phyloP scores from a whole-genome alignment of 495 filamentous ascomycete species.

The Tuber brumale region DNA sequence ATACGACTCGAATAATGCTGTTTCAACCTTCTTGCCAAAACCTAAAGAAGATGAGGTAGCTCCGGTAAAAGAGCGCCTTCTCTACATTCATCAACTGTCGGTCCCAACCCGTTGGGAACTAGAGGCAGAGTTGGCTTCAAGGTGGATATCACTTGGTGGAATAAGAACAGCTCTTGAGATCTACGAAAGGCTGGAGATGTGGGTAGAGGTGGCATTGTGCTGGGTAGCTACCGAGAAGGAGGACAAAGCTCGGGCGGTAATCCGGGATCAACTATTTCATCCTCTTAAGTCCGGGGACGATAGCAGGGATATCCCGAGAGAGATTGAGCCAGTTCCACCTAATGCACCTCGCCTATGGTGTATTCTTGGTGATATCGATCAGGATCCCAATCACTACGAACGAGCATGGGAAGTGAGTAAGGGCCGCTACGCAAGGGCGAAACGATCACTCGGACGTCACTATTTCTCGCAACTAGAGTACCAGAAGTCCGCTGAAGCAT shows the following conservation, averaged over 20 bases:
- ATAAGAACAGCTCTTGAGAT: conserved; percentile 88
- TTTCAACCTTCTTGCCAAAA: conserved; percentile 74
- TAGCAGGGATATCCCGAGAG: conserved; percentile 3
- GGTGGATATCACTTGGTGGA: conserved; percentile 81
- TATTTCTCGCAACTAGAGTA: conserved; percentile 60
- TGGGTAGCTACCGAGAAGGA: conserved; percentile 74
- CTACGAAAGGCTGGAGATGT: conserved; percentile 88
- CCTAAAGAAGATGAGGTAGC: conserved; percentile 71
- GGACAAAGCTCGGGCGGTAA: conserved; percentile 67
- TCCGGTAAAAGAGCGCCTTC: conserved; percentile 63
- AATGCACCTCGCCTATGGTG: conserved; percentile 87
- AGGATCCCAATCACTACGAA: conserved; percentile 65
- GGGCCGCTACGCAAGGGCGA: conserved; percentile 73
- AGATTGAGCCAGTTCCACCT: conserved; percentile 62
- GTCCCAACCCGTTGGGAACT: conserved; percentile 88
- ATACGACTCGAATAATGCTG: conserved; percentile 21
- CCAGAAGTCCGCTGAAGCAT: conserved; percentile 67
- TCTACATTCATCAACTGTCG: conserved; percentile 72
- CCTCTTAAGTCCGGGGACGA: conserved; percentile 41
- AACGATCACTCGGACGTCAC: conserved; percentile 75
- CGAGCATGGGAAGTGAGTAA: conserved; percentile 84
- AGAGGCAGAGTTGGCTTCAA: conserved; percentile 83
- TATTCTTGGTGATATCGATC: conserved; percentile 85
- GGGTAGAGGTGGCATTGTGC: conserved; percentile 92
- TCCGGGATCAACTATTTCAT: conserved; percentile 71